Base-by-base conservation (phyloP, 139 green algal species). In the Chlamydomonas sphaeroides region DNA sequence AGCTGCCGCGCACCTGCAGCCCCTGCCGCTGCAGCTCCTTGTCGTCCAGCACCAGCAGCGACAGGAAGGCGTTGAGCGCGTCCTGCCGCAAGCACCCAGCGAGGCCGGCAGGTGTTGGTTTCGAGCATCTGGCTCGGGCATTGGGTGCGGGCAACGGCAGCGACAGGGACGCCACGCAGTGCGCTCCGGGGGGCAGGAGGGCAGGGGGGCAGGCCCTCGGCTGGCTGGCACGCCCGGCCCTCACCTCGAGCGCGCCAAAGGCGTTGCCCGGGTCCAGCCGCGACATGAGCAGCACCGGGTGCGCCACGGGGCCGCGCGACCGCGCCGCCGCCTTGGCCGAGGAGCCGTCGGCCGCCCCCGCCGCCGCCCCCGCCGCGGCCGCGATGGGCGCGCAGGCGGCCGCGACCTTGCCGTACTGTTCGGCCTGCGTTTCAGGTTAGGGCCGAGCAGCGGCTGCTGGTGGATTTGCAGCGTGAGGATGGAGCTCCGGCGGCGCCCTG, bases 241-340 rank as follows among this genome's bases (percentile, higher is more conserved):
- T 10, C 36, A 80, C 72, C 72, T 83, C 76, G 4, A 83, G 15
- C 35, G 32, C 74, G 51, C 25, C 57, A 33, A 66, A 65, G 6
- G 63, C 76, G 63, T 51, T 74, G 63, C 33, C 66, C 28, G 76
- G 35, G 65, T 83, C 76, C 42, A 15, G 45, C 25, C 76, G 76
- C 10, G 63, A 57, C 41, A 83, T 62, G 45, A 83, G 63, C 32
- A 83, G 76, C 76, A 83, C 76, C 18, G 76, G 76, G 48, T 83
- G 76, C 23, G 33, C 21, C 62, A 83, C 76, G 15, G 48, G 61
- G 6, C 42, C 45, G 7, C 5, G 62, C 6, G 17, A 30, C n/a
- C 41, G n/a, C 26, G 59, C 35, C 51, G 61, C 41, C n/a, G 39
- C 36, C 51, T 10, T 36, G 35, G 18, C 17, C 35, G 18, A 3